Base-by-base conservation (phyloP, 768 basidiomycete species). In the Favolaschia claudopus region DNA sequence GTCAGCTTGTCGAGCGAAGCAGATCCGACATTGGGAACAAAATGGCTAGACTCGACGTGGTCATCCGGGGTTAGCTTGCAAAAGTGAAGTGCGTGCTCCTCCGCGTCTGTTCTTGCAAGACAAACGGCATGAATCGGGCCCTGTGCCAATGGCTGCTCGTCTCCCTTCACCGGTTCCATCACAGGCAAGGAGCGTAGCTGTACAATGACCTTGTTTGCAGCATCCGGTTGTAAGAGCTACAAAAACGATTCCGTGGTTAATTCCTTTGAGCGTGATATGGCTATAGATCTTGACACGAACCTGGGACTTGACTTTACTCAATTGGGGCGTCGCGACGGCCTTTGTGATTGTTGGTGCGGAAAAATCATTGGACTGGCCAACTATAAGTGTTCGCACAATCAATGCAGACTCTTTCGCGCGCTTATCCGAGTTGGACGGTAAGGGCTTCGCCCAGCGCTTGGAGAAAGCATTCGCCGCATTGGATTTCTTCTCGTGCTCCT, bases 61-160 rank as follows among this genome's bases (percentile, higher is more conserved):
- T 57, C 60, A 3, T 69, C 66, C 5, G 63, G 31, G 7, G 58
- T 60, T 24, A 91, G 69, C 42, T 77, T 78, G 20, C 79, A 72
- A 66, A 92, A 91, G 62, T 88, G 82, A n/a, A 81, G 76, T 24
- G 78, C 72, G 13, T 90, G 77, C 27, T 82, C 83, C 64, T 92
- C 89, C 8, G 71, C 80, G 53, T 94, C 92, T 2, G 85, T 69
- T 62, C 79, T 78, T 28, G 78, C 81, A 34, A 94, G 80, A 65
- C 89, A 93, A 20, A 93, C 91, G 0, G 91, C 92, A 66, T 88
- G 92, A 27, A 93, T 91, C 20, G 90, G 90, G 76, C 67, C 48
- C 71, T 71, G 6, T 59, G 49, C 45, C 31, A 27, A 25, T 33
- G 50, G 20, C 53, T 67, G 25, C 65, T 20, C 28, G 31, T 69